Conservation (phyloP, 148 eudicot species). For the Tetragonia tetragonoides region DNA sequence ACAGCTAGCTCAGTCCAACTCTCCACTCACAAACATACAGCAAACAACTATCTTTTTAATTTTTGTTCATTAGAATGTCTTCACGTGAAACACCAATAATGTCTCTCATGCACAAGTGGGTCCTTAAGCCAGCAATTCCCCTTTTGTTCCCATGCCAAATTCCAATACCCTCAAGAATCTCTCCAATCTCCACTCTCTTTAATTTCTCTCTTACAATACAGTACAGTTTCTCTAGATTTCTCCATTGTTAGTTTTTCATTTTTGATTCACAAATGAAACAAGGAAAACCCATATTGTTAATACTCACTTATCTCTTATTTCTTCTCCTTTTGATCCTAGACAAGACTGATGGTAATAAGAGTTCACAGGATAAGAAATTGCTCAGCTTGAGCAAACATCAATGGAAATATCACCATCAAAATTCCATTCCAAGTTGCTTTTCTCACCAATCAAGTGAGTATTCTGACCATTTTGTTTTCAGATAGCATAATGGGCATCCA, state of each 20-base stretch:
- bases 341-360: neutral
- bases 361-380: constrained; percentile 13
- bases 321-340: neutral
- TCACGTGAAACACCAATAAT: constrained; percentile 38
- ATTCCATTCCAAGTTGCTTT: constrained; percentile 16
- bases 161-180: constrained; percentile 30
- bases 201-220: neutral
- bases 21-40: neutral
- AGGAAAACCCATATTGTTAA: neutral
- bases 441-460: constrained; percentile 28
- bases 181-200: neutral
- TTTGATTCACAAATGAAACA: constrained; percentile 13
- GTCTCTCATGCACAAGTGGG: constrained; percentile 42
- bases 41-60: neutral
- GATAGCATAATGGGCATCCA: no score
- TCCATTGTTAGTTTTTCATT: neutral
- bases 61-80: neutral
- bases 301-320: neutral
- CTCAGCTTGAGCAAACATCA: constrained; percentile 22
- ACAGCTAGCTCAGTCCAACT: neutral
- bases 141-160: constrained; percentile 32
- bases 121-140: constrained; percentile 27
- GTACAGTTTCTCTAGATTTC: neutral
- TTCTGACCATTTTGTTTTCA: no score
- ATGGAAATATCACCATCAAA: constrained; percentile 4